Base-by-base conservation (phyloP, 148 eudicot species). In the Chenopodium quinoa region DNA sequence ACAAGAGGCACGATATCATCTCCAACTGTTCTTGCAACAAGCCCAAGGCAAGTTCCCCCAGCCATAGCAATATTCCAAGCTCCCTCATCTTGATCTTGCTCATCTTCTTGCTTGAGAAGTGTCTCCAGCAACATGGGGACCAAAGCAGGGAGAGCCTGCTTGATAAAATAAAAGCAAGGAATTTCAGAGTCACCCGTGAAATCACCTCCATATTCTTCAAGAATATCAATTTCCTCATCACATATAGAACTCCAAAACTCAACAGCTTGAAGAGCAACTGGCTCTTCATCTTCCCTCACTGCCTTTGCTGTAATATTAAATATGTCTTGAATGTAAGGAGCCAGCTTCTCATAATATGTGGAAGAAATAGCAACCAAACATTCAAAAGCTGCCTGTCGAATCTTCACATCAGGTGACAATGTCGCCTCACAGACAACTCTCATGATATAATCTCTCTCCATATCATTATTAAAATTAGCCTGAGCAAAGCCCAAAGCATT, bases 41-140 rank as follows among this genome's bases (percentile, higher is more conserved):
- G 87, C 74, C 98, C 98, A 80, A 95, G 92, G 81, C 97, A 95
- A 81, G 98, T 95, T 2, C 98, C 98, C 80, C 98, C 98, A 32
- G 98, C 97, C 98, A 93, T 95, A 27, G 98, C 95, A 66, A 95
- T 81, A 81, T 94, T 94, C 98, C 98, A 94, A 77, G 97, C 98
- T 75, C 98, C 94, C 80, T 94, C 98, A 80, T 94, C 98, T 87
- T 93, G 98, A 82, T 94, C 98, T 81, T 94, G 98, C 75, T 93
- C 98, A 82, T 94, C 98, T 81, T 94, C 98, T 86, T 94, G 98
- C 87, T 94, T 94, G 75, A 94, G 93, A 54, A 94, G 91, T 68
- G 97, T 94, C 82, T 94, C 98, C 87, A 94, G 83, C 75, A 94
- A 83, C 94, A 94, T 77, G 37, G 98, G 98, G 8, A 95, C 93